These are phyloP conservation scores for Pseudogymnoascus sp. DNA, from an alignment of 2,329 filamentous ascomycete genomes.

Conservation along the genomic window DNA sequence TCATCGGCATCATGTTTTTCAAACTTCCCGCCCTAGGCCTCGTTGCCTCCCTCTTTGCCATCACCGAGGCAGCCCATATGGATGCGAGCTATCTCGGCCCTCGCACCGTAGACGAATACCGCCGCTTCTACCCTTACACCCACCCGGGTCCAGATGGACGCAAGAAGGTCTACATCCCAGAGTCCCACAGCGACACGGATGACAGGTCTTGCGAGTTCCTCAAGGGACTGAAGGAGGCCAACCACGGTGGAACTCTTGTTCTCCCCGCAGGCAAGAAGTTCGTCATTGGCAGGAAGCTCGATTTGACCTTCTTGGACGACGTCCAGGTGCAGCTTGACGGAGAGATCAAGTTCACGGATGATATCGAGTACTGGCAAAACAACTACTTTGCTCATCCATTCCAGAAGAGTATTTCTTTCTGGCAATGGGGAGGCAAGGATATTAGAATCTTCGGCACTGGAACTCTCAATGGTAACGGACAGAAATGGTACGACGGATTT, in stretches of 20 bases:
- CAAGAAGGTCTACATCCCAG: constrained; percentile 43
- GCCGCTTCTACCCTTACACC: constrained; percentile 33
- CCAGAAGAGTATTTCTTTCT: constrained; percentile 53
- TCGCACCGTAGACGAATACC: constrained; percentile 28
- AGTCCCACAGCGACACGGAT: constrained; percentile 46
- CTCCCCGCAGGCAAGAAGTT: constrained; percentile 36
- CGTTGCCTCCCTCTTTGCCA: constrained; percentile 20
- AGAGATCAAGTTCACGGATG: constrained; percentile 43
- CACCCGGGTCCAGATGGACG: constrained; percentile 24
- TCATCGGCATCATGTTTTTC: constrained; percentile 21
- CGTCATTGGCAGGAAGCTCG: constrained; percentile 51
- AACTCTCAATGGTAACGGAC: constrained; percentile 22
- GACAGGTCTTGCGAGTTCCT: constrained; percentile 51
- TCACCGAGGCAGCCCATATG: constrained; percentile 26
- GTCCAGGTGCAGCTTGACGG: constrained; percentile 53
- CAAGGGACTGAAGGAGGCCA: constrained; percentile 46
- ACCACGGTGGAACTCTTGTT: constrained; percentile 51
- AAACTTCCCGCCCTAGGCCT: constrained; percentile 20
- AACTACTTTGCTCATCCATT: constrained; percentile 45
- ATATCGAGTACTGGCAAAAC: constrained; percentile 29
- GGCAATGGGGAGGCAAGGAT: constrained; percentile 56
- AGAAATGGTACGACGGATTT: constrained; percentile 20
- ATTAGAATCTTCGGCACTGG: constrained; percentile 54
- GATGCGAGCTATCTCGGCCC: constrained; percentile 29
- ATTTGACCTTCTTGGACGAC: constrained; percentile 50